Base-by-base conservation (phyloP, 1,139 yeast genomes). In the Pichia sp. region DNA sequence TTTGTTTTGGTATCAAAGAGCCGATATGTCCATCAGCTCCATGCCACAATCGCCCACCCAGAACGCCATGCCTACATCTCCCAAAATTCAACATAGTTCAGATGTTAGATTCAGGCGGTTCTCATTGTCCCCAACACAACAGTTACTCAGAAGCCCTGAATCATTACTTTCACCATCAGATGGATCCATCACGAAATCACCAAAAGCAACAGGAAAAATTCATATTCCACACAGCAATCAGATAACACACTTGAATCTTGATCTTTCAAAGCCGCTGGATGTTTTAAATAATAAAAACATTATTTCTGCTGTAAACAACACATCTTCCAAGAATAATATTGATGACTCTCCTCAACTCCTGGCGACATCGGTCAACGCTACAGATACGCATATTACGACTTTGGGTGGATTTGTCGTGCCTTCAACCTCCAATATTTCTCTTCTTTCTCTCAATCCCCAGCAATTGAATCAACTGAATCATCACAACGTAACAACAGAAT, bases 341-440 rank as follows among this genome's bases (percentile, higher is more conserved):
- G 77, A 72, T 48, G 76, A 76, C 1, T 79, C 77, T 45, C 81
- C 81, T 0, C 71, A 68, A 49, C 61, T 77, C 36, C 60, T 75
- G 43, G 81, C 81, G 1, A 69, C 75, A 4, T 74, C 80, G 0
- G 79, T 74, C 9, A 16, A 16, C 6, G 81, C 79, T 1, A 67
- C 67, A 34, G 77, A 73, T 40, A 57, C 66, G 35, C 75, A 34
- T 34, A 23, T n/a, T 23, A 11, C 33, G 10, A 11, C 8, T 8
- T 11, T 31, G 10, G 33, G 71, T 32, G 80, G 79, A 1, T 56
- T 69, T 31, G 54, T 77, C 37, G 68, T 76, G 27, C 80, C 81
- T 5, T 73, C 79, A 4, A 69, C 79, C 5, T 75, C 80, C 9
- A 69, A 73, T 27, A 77, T 77, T 3, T 75, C 80, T 16, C 61